A percentile compares a stretch with the other conserved stretches of the same genome.
These are phyloP conservation scores for Lasiodiplodia hormozganensis DNA, from an alignment of 2,329 filamentous ascomycete genomes.

Conservation along the genomic window DNA sequence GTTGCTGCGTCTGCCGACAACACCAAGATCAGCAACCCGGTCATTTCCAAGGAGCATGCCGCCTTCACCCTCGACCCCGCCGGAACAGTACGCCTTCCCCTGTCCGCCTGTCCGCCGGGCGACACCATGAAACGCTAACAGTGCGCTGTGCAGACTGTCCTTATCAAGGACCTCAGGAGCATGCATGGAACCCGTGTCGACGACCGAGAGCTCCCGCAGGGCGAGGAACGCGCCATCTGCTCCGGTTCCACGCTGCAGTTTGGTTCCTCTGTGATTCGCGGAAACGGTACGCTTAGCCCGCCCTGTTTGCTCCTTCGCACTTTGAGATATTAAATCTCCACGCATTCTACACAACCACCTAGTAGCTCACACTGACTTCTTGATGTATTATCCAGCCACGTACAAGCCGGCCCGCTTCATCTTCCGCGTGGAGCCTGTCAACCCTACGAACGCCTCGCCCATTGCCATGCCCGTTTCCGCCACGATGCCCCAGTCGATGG, in stretches of 20 bases:
- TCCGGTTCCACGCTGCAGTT: constrained; percentile 46
- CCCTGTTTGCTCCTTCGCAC: background rate
- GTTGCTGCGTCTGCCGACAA: constrained; percentile 58
- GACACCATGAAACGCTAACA: background rate
- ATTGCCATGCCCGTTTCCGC: background rate
- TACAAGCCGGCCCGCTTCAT: constrained; percentile 7
- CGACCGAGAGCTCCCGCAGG: constrained; percentile 40
- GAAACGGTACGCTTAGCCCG: constrained; percentile 23
- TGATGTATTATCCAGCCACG: background rate
- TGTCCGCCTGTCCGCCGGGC: constrained; percentile 22
- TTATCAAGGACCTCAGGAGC: constrained; percentile 62
- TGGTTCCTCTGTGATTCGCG: constrained; percentile 42
- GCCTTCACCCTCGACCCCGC: constrained; percentile 43
- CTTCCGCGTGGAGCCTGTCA: constrained; percentile 9
- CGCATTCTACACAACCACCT: background rate
- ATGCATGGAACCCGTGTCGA: constrained; percentile 69
- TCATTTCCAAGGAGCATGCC: constrained; percentile 75
- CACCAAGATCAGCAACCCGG: constrained; percentile 72
- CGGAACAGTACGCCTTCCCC: constrained; percentile 28
- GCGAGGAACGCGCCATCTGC: constrained; percentile 36
- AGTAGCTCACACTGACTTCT: background rate
- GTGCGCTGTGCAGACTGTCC: constrained; percentile 41
- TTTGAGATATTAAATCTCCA: background rate
- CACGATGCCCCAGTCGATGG: background rate
- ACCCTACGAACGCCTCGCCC: background rate